Evolutionary conservation across 352 stramenopile species (phyloP).

Genomic region (Pythium utonaiense): DNA sequence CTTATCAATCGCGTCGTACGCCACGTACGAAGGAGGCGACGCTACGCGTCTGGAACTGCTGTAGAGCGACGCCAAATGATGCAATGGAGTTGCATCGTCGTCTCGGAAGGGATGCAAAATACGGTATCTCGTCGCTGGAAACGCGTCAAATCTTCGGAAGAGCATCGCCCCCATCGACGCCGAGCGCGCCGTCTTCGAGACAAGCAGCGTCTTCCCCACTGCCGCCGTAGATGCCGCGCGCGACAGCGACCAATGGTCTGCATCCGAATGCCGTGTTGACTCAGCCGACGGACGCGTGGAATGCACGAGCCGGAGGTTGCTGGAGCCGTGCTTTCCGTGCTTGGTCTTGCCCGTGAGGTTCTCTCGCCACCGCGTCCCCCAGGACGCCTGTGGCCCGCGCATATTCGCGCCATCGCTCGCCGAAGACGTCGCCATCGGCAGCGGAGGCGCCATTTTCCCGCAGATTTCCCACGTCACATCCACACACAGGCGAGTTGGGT

Average conservation of each 20-base stretch:
- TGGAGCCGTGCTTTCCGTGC: not conserved
- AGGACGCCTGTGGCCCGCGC: not conserved
- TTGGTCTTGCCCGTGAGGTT: conserved; percentile 12
- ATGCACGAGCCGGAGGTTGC: not conserved
- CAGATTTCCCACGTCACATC: conserved; percentile 1
- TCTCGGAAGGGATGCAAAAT: conserved; percentile 11
- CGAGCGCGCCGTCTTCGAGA: not conserved
- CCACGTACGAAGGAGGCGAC: not conserved
- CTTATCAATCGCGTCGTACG: conserved; percentile 11
- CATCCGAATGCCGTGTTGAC: not conserved
- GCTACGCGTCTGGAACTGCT: not conserved
- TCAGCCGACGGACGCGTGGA: not conserved
- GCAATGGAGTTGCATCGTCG: not conserved
- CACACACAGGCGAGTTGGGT: not conserved
- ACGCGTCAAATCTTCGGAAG: conserved; percentile 17
- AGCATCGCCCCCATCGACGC: not conserved
- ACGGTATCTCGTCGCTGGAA: conserved; percentile 8
- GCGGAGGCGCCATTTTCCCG: not conserved
- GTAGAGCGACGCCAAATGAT: not conserved
- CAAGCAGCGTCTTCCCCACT: not conserved
- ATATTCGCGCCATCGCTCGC: not conserved
- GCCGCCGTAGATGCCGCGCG: not conserved
- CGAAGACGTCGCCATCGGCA: conserved; percentile 15
- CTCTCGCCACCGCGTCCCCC: conserved; percentile 2
- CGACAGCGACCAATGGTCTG: not conserved